Conservation (phyloP, 2,329 filamentous ascomycete species). For the Fusarium tricinctum region DNA sequence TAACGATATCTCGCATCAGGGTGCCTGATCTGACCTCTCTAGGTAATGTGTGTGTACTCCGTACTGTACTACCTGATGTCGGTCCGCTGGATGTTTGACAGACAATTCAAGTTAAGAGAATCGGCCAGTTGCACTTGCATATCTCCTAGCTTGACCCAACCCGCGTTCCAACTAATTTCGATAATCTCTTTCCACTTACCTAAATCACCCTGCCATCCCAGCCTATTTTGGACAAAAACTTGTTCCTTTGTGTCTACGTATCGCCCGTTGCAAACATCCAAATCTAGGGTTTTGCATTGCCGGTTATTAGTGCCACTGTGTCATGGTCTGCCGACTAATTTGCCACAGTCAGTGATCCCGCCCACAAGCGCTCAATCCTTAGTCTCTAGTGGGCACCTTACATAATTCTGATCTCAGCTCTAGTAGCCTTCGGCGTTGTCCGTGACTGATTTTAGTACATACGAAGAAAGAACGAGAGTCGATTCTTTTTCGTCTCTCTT, state of each 20-base stretch:
- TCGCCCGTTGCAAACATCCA: neutral
- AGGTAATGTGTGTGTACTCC: no score
- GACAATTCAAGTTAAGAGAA: no score
- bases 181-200: neutral
- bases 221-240: no score
- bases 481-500: constrained; percentile 11
- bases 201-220: neutral
- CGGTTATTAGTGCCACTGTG: constrained; percentile 21
- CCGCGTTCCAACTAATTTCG: constrained; percentile 1
- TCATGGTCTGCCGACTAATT: constrained; percentile 37
- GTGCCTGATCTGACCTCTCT: constrained; percentile 8
- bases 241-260: neutral
- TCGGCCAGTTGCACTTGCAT: constrained; percentile 13
- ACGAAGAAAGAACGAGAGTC: neutral
- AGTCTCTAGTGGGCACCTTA: constrained; percentile 22
- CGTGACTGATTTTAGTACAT: constrained; percentile 12
- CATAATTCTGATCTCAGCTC: constrained; percentile 43
- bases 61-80: no score
- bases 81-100: no score
- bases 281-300: neutral
- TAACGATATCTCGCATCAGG: constrained; percentile 14
- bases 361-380: constrained; percentile 18
- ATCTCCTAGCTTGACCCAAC: constrained; percentile 3
- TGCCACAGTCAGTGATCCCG: constrained; percentile 34
- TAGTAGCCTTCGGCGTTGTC: constrained; percentile 42